These are phyloP conservation scores for Cadophora luteo-olivacea DNA, from an alignment of 2,329 filamentous ascomycete genomes.

Conservation along the genomic window DNA sequence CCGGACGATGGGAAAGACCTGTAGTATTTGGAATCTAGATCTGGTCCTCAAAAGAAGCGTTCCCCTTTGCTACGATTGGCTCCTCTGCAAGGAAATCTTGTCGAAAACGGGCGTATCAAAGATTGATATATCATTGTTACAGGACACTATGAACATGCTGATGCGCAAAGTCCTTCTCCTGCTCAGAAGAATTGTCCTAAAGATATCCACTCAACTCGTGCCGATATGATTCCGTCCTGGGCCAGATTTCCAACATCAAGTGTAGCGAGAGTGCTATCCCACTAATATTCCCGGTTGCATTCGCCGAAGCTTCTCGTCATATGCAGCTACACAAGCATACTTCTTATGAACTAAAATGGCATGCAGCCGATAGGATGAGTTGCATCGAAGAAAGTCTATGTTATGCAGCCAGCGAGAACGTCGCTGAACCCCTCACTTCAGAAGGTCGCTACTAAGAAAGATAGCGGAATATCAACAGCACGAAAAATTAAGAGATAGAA, in stretches of 20 bases:
- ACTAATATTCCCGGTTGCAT: background rate
- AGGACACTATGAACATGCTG: background rate
- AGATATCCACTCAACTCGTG: background rate
- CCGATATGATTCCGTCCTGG: background rate
- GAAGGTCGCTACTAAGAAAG: background rate
- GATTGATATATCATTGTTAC: background rate
- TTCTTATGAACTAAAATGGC: background rate
- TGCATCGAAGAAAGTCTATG: background rate
- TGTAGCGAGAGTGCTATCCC: background rate
- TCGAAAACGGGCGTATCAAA: background rate
- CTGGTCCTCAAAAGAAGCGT: background rate
- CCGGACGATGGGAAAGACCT: background rate
- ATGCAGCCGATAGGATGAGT: background rate
- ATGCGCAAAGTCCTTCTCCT: background rate
- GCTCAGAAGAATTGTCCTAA: background rate
- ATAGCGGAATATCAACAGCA: background rate
- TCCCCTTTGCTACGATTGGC: background rate
- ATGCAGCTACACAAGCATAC: background rate
- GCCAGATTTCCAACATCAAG: background rate
- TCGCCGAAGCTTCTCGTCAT: background rate
- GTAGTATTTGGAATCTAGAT: background rate
- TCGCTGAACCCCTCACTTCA: background rate
- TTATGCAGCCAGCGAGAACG: background rate
- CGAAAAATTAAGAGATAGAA: background rate
- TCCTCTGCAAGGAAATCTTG: background rate